Evolutionary conservation across 106 monocot genomes (phyloP), one percentile per base, ranked within the genome.

Genomic region (Posidonia australis): DNA sequence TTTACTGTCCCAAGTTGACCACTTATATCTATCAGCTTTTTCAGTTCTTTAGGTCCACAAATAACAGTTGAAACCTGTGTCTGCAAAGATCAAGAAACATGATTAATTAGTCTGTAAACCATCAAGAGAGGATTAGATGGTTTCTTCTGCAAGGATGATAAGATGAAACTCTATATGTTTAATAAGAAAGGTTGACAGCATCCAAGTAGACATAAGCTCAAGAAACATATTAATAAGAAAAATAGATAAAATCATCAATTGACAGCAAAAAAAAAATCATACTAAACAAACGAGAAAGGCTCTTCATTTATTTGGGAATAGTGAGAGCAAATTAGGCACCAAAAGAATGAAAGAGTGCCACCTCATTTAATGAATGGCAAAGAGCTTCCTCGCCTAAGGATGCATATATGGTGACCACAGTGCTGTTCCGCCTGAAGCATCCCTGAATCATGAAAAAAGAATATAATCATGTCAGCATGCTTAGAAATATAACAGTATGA

Each of bases 321-420:
- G 14, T 31, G 13, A 53, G 2, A 47, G 46, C 26, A 16, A 0
- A 58, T 58, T 27, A 25, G 11, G 16, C 18, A 58, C 28, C 28
- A 58, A 58, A 6, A 5, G 14, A 58, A 13, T 31, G 44, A 66
- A 23, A 54, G 43, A 44, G 10, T 32, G 46, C 26, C 19, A 98
- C 96, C 96, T 98, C 96, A 71, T 98, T 98, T 57, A 98, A 59
- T 46, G 90, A 98, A 82, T 98, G 87, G 49, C 85, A 87, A 52
- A 98, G 83, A 67, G 96, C 96, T 31, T 80, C 96, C 73, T 90
- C 90, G 1, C 96, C 96, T 42, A 98, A 65, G 20, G 96, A 91
- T 61, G 96, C 70, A 81, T 98, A 98, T 19, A 98, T 98, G 12
- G 96, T 98, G 30, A 98, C 87, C 54, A 98, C 96, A 0, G 96